Evolutionary conservation across 2,329 filamentous ascomycete species (phyloP), one percentile per base, ranked within the genome.

Genomic region (Xylariaceae sp.): DNA sequence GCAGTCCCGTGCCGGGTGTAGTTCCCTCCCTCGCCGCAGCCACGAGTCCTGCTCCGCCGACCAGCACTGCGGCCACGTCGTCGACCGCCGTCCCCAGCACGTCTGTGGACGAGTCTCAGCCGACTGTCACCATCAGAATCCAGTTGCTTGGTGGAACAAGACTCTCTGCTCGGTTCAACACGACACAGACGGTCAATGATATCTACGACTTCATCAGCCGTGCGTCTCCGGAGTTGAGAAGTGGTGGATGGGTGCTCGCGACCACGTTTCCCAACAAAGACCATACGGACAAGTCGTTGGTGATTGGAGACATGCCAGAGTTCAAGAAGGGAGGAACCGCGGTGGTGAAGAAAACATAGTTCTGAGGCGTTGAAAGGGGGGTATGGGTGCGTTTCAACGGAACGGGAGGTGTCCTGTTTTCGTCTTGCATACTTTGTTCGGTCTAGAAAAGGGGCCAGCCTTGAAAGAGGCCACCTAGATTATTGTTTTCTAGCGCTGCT

Each of bases 221-320:
- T n/a, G 74, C 84, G 0, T 81, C 75, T 17, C 59, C 78, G 0
- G 71, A 71, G 5, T 73, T 75, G 34, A 65, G 67, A 19, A 57
- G 63, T 27, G 73, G 85, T n/a, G 53, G 71, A 3, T 92, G 83
- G 71, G 82, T 86, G 3, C 67, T 94, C 30, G 84, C 83, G 48
- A 92, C 86, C 0, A 90, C 85, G 0, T 92, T 92, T 61, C 86
- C 86, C 4, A 87, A 78, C 55, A 88, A 87, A 64, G 83, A 90
- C 38, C 75, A 90, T 47, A 80, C 73, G 2, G 84, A 92, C 54
- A 81, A 81, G 61, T 62, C 59, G 7, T 53, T 75, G 35, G 68
- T 73, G 1, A 57, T 83, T 18, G 74, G 75, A 5, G 77, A 83
- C 15, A 69, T 81, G 62, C 48, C 70, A 17, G 79, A 83, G 57